These are phyloP conservation scores for Tolypocladium ovalisporum DNA, from an alignment of 2,329 filamentous ascomycete species.

Conservation along the genomic window DNA sequence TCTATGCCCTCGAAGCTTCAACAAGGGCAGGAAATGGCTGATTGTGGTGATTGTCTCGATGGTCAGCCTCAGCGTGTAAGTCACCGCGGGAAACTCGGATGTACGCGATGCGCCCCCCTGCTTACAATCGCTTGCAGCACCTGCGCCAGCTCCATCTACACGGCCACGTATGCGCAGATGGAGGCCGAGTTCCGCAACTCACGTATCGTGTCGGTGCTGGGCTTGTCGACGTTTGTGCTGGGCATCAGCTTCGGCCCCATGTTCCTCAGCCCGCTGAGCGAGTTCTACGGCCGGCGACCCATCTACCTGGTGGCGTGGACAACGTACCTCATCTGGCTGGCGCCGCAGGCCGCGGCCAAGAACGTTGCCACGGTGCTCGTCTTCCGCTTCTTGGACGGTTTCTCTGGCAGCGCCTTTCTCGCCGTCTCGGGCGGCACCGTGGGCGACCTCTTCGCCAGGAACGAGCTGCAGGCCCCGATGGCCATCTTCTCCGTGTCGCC, in stretches of 20 bases:
- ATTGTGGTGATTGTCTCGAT: conserved; percentile 64
- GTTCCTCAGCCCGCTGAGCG: conserved; percentile 51
- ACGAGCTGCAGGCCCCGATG: conserved; percentile 71
- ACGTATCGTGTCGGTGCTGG: conserved; percentile 63
- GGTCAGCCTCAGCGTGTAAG: conserved; percentile 75
- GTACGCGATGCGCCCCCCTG: background rate
- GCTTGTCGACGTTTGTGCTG: conserved; percentile 72
- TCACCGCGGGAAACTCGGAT: conserved; percentile 14
- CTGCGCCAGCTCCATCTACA: conserved; percentile 81
- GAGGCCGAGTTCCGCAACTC: conserved; percentile 63
- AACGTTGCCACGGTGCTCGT: conserved; percentile 77
- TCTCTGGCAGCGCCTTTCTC: conserved; percentile 58
- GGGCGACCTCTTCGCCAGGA: conserved; percentile 61
- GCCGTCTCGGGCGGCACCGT: conserved; percentile 77
- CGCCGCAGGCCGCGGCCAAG: conserved; percentile 69
- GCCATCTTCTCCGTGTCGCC: conserved; percentile 62
- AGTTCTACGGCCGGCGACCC: conserved; percentile 73
- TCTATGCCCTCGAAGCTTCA: conserved; percentile 61
- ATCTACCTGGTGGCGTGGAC: conserved; percentile 69
- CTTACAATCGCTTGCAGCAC: conserved; percentile 45
- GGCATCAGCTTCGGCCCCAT: conserved; percentile 58
- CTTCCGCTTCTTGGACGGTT: conserved; percentile 64
- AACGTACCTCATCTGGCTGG: conserved; percentile 68
- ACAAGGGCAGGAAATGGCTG: conserved; percentile 59
- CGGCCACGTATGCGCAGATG: conserved; percentile 69